These are phyloP conservation scores for Colletotrichum paranaense DNA, from an alignment of 2,329 filamentous ascomycete genomes.

Conservation along the genomic window DNA sequence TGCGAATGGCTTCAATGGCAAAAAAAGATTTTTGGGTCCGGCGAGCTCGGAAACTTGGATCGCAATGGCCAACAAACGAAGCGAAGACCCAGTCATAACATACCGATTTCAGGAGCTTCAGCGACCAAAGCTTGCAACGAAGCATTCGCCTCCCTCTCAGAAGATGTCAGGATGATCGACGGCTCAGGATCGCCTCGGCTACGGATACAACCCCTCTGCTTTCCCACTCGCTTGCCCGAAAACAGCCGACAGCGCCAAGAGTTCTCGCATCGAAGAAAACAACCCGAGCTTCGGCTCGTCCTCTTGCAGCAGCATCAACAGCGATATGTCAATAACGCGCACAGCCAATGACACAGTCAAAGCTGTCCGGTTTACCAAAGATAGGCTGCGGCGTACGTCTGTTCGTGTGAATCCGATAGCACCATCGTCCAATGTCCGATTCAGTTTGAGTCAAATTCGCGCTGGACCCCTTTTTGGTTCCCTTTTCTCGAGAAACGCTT, in stretches of 20 bases:
- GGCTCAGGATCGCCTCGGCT: not conserved
- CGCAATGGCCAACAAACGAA: no score
- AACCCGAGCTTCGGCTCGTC: no score
- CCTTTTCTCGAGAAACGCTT: not conserved
- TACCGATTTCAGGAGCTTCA: not conserved
- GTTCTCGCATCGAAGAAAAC: not conserved
- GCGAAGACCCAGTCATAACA: not conserved
- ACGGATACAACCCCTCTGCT: not conserved
- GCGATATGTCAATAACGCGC: not conserved
- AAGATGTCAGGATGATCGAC: not conserved
- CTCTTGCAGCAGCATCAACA: not conserved
- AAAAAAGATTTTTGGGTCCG: not conserved
- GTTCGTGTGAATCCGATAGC: not conserved
- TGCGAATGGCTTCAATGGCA: not conserved
- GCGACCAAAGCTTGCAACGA: not conserved
- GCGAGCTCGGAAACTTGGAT: not conserved
- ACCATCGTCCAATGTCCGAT: conserved; percentile 10
- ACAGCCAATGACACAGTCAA: not conserved
- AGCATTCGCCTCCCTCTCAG: not conserved
- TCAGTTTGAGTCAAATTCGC: not conserved
- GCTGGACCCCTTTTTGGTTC: not conserved
- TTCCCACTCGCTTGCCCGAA: not conserved
- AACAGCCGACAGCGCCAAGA: not conserved
- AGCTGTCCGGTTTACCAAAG: not conserved
- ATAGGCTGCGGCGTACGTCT: not conserved